Evolutionary conservation across 179 eudicot genomes (phyloP).

Genomic region (Silene vulgaris): DNA sequence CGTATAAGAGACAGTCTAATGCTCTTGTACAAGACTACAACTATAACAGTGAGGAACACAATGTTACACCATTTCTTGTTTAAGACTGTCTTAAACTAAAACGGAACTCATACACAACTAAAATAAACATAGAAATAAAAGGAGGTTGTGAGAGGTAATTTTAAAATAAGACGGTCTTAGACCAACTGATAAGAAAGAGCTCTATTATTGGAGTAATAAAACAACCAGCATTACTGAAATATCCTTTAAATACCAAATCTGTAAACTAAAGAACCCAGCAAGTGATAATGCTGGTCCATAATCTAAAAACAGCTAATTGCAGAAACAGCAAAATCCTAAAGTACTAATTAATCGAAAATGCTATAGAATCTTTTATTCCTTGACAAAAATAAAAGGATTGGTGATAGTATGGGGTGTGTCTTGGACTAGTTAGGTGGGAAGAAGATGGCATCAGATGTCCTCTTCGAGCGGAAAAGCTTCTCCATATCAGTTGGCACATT

Average conservation of each 20-base stretch:
- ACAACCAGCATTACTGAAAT: background rate
- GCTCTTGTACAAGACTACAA: too few relatives aligned
- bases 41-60: too few relatives aligned
- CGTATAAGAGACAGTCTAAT: too few relatives aligned
- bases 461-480: slow-evolving; percentile 49
- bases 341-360: background rate
- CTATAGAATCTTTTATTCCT: background rate
- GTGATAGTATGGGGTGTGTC: background rate
- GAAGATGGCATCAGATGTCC: slow-evolving; percentile 61
- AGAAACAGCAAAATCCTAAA: slow-evolving; percentile 4
- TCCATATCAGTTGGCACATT: slow-evolving; percentile 52
- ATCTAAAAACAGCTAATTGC: background rate
- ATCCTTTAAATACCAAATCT: too few relatives aligned
- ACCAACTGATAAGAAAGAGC: background rate
- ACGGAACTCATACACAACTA: too few relatives aligned
- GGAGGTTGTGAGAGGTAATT: too few relatives aligned
- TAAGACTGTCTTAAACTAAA: too few relatives aligned
- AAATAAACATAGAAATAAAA: too few relatives aligned
- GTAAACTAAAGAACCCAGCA: background rate
- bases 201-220: background rate
- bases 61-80: too few relatives aligned
- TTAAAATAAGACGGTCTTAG: too few relatives aligned
- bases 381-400: background rate
- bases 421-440: slow-evolving; percentile 46
- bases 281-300: background rate